phyloP scores from a whole-genome alignment of 2,329 filamentous ascomycete genomes.

The Delphinella strobiligena region DNA sequence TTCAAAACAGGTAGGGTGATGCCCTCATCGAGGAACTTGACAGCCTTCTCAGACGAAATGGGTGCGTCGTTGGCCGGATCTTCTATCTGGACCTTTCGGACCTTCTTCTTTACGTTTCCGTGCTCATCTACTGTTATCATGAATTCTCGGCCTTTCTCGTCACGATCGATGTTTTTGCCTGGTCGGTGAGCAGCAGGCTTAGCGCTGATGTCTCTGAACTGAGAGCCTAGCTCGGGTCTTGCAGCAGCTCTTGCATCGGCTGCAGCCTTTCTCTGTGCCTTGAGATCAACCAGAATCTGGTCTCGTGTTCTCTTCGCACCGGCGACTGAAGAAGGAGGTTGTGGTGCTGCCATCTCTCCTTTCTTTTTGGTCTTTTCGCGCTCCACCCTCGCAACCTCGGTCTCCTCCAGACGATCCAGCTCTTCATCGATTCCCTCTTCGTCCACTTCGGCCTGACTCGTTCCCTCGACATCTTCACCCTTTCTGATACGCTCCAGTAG shows the following conservation, averaged over 20 bases:
- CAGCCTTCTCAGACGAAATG: slow-evolving; percentile 17
- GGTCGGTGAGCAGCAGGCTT: neutral
- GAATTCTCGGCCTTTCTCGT: slow-evolving; percentile 43
- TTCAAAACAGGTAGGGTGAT: slow-evolving; percentile 26
- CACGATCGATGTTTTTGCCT: slow-evolving; percentile 18
- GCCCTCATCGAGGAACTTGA: slow-evolving; percentile 20
- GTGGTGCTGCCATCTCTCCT: slow-evolving; percentile 36
- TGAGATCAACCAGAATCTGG: slow-evolving; percentile 48
- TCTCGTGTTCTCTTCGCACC: slow-evolving; percentile 43
- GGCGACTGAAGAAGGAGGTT: slow-evolving; percentile 24
- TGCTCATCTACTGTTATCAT: slow-evolving; percentile 47
- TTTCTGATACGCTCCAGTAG: slow-evolving; percentile 56
- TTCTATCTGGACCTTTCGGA: slow-evolving; percentile 36
- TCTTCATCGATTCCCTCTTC: slow-evolving; percentile 29
- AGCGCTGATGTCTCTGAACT: slow-evolving; percentile 40
- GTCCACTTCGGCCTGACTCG: slow-evolving; percentile 25
- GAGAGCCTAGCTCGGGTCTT: slow-evolving; percentile 38
- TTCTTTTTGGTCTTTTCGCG: slow-evolving; percentile 44
- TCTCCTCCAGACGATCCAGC: slow-evolving; percentile 44
- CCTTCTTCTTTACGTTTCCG: slow-evolving; percentile 50
- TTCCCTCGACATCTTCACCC: slow-evolving; percentile 46
- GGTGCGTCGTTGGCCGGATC: slow-evolving; percentile 12
- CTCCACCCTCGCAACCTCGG: slow-evolving; percentile 57
- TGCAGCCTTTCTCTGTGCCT: slow-evolving; percentile 38
- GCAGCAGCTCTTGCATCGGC: slow-evolving; percentile 30